A percentile compares a stretch with the other conserved stretches of the same genome.
Evolutionary conservation across 2,329 filamentous ascomycete species (phyloP).

Genomic region (Ophiosphaerella narmari): DNA sequence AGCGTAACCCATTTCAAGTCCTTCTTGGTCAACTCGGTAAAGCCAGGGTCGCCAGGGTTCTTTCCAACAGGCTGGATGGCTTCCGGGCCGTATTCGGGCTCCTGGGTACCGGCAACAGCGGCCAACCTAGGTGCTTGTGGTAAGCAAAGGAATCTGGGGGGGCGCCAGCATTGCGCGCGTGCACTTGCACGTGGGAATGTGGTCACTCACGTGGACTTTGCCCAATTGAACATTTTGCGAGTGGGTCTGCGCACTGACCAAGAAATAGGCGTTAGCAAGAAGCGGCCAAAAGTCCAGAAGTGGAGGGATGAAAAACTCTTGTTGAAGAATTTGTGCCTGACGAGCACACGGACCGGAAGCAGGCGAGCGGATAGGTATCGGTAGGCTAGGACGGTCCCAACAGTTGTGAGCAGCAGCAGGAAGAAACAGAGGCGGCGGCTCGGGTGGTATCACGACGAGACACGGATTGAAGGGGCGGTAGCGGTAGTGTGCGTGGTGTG

Average conservation of each 20-base stretch:
- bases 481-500: no score
- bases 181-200: constrained; percentile 19
- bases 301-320: constrained; percentile 35
- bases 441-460: no score
- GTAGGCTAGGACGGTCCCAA: no score
- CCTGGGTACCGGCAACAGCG: constrained; percentile 90
- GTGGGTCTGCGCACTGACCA: constrained; percentile 36
- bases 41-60: constrained; percentile 77
- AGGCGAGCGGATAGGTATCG: no score
- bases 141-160: constrained; percentile 9
- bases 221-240: constrained; percentile 82
- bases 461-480: no score
- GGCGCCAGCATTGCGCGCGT: constrained; percentile 8
- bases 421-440: no score
- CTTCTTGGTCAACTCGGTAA: constrained; percentile 76
- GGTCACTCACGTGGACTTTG: constrained; percentile 79
- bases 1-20: constrained; percentile 82
- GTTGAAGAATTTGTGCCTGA: constrained; percentile 18
- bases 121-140: constrained; percentile 54
- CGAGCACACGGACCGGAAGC: constrained; percentile 18
- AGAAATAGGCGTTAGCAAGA: constrained; percentile 30
- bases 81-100: constrained; percentile 90
- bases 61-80: constrained; percentile 85
- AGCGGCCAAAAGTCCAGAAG: constrained; percentile 23
- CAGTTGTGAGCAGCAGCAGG: no score